Percentiles rank a stretch among this genome's conserved stretches.
Conservation (phyloP, 1,284 basidiomycete genomes). For the Spongispora temasekensis region DNA sequence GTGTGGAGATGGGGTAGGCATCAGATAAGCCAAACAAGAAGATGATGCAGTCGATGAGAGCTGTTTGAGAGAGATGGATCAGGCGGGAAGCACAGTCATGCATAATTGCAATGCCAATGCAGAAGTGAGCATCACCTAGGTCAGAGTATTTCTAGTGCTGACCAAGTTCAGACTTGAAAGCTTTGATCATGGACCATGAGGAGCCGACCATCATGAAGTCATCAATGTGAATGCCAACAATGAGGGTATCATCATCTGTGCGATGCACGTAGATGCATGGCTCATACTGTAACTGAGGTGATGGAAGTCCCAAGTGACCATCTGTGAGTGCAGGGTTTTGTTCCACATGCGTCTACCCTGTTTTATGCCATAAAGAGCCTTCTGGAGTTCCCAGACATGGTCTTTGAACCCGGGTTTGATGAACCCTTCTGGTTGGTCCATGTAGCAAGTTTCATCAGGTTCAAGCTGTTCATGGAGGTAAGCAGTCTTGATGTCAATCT, state of each 20-base stretch:
- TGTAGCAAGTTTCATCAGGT: not conserved
- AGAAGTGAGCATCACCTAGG: not conserved
- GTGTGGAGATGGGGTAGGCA: not conserved
- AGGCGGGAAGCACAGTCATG: not conserved
- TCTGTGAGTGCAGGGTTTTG: too few species aligned
- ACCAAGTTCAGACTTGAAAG: not conserved
- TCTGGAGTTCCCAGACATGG: not conserved
- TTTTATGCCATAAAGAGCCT: not conserved
- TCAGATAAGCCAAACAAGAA: not conserved
- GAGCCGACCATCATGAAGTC: not conserved
- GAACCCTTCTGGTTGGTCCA: not conserved
- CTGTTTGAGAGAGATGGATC: not conserved
- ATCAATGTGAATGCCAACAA: not conserved
- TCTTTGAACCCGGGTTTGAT: not conserved
- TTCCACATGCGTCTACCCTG: not conserved
- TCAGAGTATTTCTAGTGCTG: not conserved
- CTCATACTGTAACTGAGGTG: not conserved
- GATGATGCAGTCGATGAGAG: not conserved
- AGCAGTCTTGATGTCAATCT: not conserved
- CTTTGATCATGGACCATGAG: not conserved
- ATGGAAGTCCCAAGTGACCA: not conserved
- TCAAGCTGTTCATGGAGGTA: not conserved
- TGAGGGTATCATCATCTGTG: not conserved
- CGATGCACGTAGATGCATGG: not conserved
- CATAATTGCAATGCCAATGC: not conserved